phyloP scores from a whole-genome alignment of 2,329 filamentous ascomycete species.

The Penicillium sp. region DNA sequence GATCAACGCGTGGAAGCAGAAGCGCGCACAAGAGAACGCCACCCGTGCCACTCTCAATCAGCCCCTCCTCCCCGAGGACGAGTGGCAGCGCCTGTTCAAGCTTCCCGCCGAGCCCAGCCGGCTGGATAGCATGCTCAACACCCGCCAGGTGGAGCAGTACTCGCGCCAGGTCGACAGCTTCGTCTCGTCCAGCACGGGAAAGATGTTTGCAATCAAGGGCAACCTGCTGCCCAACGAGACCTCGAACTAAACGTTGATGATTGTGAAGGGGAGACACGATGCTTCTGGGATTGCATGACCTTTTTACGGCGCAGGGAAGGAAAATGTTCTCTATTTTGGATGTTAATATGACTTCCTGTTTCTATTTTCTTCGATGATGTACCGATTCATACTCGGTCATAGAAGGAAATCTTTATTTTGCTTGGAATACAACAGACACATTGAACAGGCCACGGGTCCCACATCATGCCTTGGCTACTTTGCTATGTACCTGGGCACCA shows the following conservation, averaged over 20 bases:
- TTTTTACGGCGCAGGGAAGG: conserved; percentile 43
- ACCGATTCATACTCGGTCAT: conserved; percentile 23
- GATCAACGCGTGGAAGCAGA: conserved; percentile 93
- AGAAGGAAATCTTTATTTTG: conserved; percentile 19
- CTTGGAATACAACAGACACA: conserved; percentile 11
- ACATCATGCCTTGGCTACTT: neutral
- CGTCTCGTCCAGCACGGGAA: conserved; percentile 82
- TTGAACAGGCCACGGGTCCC: conserved; percentile 4
- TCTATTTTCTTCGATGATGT: conserved; percentile 32
- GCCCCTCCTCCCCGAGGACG: conserved; percentile 82
- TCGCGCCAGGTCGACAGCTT: conserved; percentile 96
- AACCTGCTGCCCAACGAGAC: conserved; percentile 59
- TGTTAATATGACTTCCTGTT: conserved; percentile 40
- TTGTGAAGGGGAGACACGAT: conserved; percentile 27
- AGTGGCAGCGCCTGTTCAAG: conserved; percentile 98
- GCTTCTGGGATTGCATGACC: conserved; percentile 42
- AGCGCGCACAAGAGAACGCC: conserved; percentile 94
- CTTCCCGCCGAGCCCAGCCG: conserved; percentile 90
- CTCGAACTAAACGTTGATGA: conserved; percentile 32
- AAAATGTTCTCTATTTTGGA: conserved; percentile 40
- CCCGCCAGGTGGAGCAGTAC: conserved; percentile 95
- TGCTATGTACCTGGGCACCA: no score
- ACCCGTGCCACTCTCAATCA: conserved; percentile 83
- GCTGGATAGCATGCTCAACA: conserved; percentile 90
- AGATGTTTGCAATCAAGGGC: conserved; percentile 94